Conservation (phyloP, 2,329 filamentous ascomycete genomes). For the Fusarium sp. region DNA sequence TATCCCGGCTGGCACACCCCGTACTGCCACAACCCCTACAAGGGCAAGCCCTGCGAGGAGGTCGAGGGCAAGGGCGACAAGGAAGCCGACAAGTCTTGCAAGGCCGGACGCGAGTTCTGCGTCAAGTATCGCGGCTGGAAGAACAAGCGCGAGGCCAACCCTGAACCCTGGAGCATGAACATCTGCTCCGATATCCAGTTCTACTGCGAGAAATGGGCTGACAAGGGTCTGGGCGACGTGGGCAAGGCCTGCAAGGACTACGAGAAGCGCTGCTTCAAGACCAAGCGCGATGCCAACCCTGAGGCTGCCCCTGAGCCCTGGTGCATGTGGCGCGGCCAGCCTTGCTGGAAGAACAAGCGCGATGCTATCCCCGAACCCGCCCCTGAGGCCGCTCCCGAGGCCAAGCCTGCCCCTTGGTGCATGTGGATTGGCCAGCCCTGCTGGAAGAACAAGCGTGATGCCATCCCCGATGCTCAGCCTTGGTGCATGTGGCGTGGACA, state of each 20-base stretch:
- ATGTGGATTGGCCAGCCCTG: constrained; percentile 9
- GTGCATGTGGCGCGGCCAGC: constrained; percentile 12
- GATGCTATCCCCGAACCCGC: constrained; percentile 14
- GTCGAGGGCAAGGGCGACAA: constrained; percentile 4
- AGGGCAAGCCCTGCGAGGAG: constrained; percentile 6
- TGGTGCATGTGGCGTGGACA: constrained; percentile 29
- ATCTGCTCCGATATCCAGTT: background rate
- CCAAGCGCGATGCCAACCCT: background rate
- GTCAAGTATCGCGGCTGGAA: background rate
- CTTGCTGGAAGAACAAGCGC: constrained; percentile 21
- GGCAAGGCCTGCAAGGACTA: background rate
- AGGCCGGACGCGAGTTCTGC: background rate
- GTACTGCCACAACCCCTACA: constrained; percentile 4
- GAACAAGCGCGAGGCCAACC: constrained; percentile 8
- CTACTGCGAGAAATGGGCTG: background rate
- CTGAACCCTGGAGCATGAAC: background rate
- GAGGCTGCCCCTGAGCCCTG: background rate
- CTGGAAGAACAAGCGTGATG: constrained; percentile 27
- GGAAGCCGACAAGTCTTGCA: background rate
- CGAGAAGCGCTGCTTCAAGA: background rate
- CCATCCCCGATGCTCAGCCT: constrained; percentile 6
- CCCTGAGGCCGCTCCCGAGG: constrained; percentile 4
- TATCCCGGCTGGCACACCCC: background rate
- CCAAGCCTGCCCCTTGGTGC: constrained; percentile 14
- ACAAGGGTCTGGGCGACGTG: background rate